Conservation (phyloP, 2,329 filamentous ascomycete genomes). For the Colletotrichum sp. region DNA sequence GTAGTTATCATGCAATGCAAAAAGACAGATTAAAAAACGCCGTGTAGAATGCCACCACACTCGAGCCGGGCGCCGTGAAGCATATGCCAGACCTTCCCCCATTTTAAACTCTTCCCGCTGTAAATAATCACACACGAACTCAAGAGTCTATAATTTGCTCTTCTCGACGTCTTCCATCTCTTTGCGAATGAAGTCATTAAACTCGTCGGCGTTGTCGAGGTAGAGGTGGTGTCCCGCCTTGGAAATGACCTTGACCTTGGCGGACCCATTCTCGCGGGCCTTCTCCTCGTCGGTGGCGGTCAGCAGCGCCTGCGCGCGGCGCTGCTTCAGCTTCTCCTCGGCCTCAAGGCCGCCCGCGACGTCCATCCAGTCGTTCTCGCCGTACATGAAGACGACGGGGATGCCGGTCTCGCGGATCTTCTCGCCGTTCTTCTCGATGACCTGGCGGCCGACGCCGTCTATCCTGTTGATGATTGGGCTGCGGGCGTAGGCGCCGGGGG, state of each 20-base stretch:
- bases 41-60: neutral
- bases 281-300: conserved; percentile 71
- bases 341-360: conserved; percentile 83
- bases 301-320: conserved; percentile 63
- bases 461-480: conserved; percentile 88
- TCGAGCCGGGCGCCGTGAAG: neutral
- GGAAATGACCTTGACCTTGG: conserved; percentile 79
- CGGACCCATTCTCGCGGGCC: conserved; percentile 75
- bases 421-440: conserved; percentile 34
- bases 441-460: conserved; percentile 82
- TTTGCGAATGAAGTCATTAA: conserved; percentile 56
- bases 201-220: conserved; percentile 63
- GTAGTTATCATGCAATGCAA: conserved; percentile 16
- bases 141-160: conserved; percentile 2
- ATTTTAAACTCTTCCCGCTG: neutral
- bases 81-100: neutral
- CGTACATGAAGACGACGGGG: conserved; percentile 93
- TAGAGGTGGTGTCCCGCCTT: conserved; percentile 66
- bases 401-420: conserved; percentile 64
- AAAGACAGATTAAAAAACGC: neutral
- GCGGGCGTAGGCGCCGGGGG: conserved; percentile 90
- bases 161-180: conserved; percentile 56
- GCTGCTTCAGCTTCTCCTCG: conserved; percentile 77
- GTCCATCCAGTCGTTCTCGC: conserved; percentile 99
- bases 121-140: neutral